These are phyloP conservation scores for Pichia deserticola DNA, from an alignment of 805 yeast species.

Conservation along the genomic window DNA sequence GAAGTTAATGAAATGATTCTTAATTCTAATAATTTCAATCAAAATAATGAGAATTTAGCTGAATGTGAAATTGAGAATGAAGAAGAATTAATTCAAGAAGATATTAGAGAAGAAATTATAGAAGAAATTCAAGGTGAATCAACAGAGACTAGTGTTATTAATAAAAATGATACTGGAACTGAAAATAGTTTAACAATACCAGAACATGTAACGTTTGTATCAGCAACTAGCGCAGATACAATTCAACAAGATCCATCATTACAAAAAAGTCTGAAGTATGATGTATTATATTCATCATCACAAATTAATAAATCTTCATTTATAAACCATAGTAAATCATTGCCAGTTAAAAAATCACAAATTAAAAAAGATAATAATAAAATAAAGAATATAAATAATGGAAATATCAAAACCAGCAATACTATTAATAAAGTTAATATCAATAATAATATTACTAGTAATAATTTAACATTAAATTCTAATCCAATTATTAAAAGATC, in stretches of 20 bases:
- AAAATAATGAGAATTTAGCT: conserved; percentile 8
- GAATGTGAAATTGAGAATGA: conserved; percentile 21
- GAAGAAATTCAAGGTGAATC: background rate
- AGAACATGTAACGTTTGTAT: conserved; percentile 38
- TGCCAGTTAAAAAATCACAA: conserved; percentile 45
- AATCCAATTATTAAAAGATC: conserved; percentile 14
- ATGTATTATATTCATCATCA: conserved; percentile 51
- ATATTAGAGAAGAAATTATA: background rate
- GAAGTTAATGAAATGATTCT: conserved; percentile 14
- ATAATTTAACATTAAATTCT: background rate
- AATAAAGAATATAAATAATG: conserved; percentile 6
- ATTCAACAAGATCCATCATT: conserved; percentile 39
- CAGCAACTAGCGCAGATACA: conserved; percentile 57
- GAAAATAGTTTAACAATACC: conserved; percentile 19
- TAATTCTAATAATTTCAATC: conserved; percentile 13
- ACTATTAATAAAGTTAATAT: background rate
- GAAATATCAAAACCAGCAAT: too few relatives aligned
- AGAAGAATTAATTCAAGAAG: background rate
- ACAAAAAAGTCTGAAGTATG: conserved; percentile 36
- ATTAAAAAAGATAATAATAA: background rate
- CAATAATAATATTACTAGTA: background rate
- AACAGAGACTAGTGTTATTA: background rate
- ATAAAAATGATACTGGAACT: background rate
- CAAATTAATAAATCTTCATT: conserved; percentile 43
- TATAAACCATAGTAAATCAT: conserved; percentile 60